Evolutionary conservation across 495 filamentous ascomycete genomes (phyloP), one percentile per base, ranked within the genome.

Genomic region (Thozetella sp.): DNA sequence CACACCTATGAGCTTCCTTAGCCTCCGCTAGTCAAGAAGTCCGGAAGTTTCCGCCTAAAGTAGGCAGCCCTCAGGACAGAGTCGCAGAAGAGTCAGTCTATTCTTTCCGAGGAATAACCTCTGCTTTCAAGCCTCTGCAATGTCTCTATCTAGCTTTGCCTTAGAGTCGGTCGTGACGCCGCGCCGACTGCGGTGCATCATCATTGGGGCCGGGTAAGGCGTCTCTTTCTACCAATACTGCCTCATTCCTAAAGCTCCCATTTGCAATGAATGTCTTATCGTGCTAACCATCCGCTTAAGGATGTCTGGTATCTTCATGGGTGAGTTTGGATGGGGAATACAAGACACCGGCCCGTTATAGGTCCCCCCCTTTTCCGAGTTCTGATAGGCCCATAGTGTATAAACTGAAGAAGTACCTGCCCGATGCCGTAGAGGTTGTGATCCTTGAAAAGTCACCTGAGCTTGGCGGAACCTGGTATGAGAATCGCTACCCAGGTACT

Each of bases 371-470:
- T 37, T 6, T 6, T 37, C 30, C 30, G 30, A 37, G 30, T 37
- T 37, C 30, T 37, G 30, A 37, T 37, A 37, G 30, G 6, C 15
- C 30, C 6, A 37, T 37, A 37, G 30, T 37, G 6, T 37, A 37
- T 37, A 37, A 37, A 37, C 30, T 37, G 30, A 37, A 37, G 15
- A 15, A 37, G 30, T 37, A 37, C 15, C 30, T 37, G 6, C 6
- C 30, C 30, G 30, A 37, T 15, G 30, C 30, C 30, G 30, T 37
- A 1, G 76, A 84, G 17, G 40, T 59, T 40, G 24, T 24, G 25
- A 73, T 85, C 9, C 87, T 83, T 59, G 85, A 88, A 59, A 87
- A 86, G 73, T 87, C 86, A 51, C 61, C 61, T 0, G 83, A 81
- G 51, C 68, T 86, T 34, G 80, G 82, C 27, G 85, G 85, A 0